Evolutionary conservation across 179 eudicot genomes (phyloP).

Genomic region (Monotropa hypopitys): DNA sequence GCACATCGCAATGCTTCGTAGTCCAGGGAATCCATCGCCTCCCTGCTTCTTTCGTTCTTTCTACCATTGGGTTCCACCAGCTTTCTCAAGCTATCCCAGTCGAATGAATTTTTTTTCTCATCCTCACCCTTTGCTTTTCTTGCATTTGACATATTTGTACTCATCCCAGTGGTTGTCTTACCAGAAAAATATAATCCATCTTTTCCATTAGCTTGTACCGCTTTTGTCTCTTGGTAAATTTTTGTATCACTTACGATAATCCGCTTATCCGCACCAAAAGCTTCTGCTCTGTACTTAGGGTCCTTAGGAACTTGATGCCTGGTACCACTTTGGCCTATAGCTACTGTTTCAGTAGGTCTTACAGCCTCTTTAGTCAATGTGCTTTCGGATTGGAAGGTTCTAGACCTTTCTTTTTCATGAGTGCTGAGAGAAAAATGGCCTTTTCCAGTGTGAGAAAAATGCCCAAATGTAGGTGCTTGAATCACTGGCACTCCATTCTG

Average conservation of each 20-base stretch:
- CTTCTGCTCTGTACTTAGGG: background rate
- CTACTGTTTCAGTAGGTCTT: background rate
- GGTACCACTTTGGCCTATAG: background rate
- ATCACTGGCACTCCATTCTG: constrained; percentile 8
- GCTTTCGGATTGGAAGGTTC: constrained; percentile 5
- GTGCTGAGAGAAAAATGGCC: constrained; percentile 2
- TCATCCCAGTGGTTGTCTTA: constrained; percentile 13
- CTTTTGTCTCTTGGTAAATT: constrained; percentile 4
- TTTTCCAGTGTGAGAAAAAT: background rate
- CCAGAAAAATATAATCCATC: constrained; percentile 14
- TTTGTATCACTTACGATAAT: constrained; percentile 5
- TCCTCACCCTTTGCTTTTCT: constrained; percentile 12
- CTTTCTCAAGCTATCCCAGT: constrained; percentile 33
- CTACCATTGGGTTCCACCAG: constrained; percentile 21
- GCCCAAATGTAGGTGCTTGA: constrained; percentile 10
- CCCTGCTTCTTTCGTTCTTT: constrained; percentile 37
- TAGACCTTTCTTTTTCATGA: constrained; percentile 9
- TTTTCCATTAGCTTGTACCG: constrained; percentile 6
- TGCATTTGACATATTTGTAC: constrained; percentile 10
- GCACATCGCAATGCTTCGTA: constrained; percentile 63
- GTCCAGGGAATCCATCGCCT: constrained; percentile 44
- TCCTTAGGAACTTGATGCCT: constrained; percentile 6
- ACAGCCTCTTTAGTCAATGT: constrained; percentile 1
- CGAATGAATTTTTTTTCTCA: constrained; percentile 10
- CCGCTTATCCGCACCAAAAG: background rate